These are phyloP conservation scores for Xylaria scruposa DNA, from an alignment of 495 filamentous ascomycete species.

Conservation along the genomic window DNA sequence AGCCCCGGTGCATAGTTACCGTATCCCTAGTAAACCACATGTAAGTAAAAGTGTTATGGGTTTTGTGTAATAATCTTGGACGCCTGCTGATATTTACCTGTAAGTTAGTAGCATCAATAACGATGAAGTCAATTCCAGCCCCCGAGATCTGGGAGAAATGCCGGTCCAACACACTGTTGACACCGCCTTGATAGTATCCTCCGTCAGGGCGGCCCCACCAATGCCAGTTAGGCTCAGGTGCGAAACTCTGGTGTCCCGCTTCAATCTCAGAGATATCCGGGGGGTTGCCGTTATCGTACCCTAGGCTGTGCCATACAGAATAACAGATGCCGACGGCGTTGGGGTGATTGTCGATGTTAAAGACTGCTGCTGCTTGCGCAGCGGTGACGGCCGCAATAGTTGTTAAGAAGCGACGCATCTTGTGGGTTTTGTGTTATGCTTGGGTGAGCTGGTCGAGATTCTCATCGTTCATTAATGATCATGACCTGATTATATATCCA, in stretches of 20 bases:
- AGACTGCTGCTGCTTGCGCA: background rate
- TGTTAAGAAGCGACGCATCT: background rate
- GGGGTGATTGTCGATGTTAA: background rate
- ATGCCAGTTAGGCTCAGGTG: background rate
- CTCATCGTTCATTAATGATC: background rate
- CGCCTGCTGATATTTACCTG: background rate
- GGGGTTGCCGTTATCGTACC: background rate
- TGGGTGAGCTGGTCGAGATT: background rate
- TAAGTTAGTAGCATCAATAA: background rate
- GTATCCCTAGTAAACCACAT: background rate
- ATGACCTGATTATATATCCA: background rate
- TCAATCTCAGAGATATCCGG: conserved; percentile 10
- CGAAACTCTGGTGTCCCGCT: background rate
- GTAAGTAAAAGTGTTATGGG: background rate
- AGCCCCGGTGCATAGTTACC: background rate
- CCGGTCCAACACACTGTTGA: background rate
- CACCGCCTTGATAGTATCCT: background rate
- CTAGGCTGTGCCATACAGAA: conserved; percentile 1
- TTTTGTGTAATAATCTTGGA: background rate
- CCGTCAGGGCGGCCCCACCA: background rate
- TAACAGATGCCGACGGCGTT: conserved; percentile 4
- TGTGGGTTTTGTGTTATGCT: background rate
- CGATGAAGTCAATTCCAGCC: conserved; percentile 6
- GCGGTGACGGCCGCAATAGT: background rate
- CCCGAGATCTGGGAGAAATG: background rate